Base-by-base conservation (phyloP, 2,329 filamentous ascomycete genomes). In the Waltergamsia citrina region DNA sequence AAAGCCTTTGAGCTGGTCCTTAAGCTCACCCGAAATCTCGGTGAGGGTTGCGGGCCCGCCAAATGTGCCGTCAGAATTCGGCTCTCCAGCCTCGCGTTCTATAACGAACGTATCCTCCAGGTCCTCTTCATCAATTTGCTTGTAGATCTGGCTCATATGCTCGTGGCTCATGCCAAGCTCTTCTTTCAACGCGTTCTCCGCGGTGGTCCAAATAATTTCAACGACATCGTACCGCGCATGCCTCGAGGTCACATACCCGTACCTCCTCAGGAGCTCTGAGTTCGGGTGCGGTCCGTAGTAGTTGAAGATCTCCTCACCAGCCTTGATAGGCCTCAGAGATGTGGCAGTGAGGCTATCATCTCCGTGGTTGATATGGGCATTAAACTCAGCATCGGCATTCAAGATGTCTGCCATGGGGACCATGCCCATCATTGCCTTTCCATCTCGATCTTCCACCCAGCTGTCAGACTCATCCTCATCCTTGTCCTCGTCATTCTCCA, bases 391-490 rank as follows among this genome's bases (percentile, higher is more conserved):
- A 52, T 94, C 85, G 0, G 87, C 85, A 48, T 94, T 94, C 21
- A 95, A 67, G 49, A 94, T 79, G 52, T 94, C 88, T 2, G 87
- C 87, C 64, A 95, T 73, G 2, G 87, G 86, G 0, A 94, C 82
- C 85, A 94, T 92, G 34, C 83, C 87, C 58, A 94, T 85, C 52
- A 70, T 59, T 1, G 64, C 60, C 41, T 65, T 65, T 7, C 63
- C 65, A 3, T 78, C 67, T 33, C 68, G 67, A 36, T 82, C 78
- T 37, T 80, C 76, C 2, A 81, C 67, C 63, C 79, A 81, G 28
- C 74, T 76, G 17, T 78, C 76, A 6, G 71, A 62, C 10, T 77
- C 71, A 3, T 78, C 71, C 3, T 72, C 67, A 12, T 76, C 73
- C 16, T 76, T 69, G 0, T 62, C 53, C 1, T 74, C 65, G 5